Conservation (phyloP, 768 basidiomycete genomes). For the Daedaleopsis sinensis region DNA sequence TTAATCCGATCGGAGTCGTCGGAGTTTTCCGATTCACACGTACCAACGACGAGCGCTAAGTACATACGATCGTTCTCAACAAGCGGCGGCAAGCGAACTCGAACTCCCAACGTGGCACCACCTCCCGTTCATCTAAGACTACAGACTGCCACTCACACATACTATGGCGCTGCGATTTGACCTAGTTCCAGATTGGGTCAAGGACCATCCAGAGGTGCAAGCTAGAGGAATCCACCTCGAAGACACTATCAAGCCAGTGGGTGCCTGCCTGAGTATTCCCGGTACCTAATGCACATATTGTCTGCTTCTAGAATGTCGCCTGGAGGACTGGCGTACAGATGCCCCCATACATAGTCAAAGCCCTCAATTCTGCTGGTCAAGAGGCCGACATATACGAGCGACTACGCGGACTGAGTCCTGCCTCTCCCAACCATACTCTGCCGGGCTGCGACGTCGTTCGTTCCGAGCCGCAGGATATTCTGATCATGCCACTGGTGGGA, state of each 20-base stretch:
- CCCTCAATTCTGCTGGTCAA: not conserved
- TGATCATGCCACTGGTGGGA: not conserved
- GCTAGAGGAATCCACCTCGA: not conserved
- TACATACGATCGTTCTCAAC: too few species aligned
- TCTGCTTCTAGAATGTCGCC: not conserved
- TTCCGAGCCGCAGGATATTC: not conserved
- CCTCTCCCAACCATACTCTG: conserved; percentile 1
- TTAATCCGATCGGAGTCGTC: too few species aligned
- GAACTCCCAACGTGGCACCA: too few species aligned
- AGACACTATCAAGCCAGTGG: not conserved
- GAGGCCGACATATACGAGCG: not conserved
- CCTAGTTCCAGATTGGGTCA: not conserved
- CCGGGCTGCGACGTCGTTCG: not conserved
- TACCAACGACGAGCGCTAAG: too few species aligned
- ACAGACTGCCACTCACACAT: too few species aligned
- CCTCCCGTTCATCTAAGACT: too few species aligned
- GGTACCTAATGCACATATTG: too few species aligned
- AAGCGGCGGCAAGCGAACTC: too few species aligned
- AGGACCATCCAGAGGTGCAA: not conserved
- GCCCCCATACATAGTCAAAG: not conserved
- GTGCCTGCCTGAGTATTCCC: too few species aligned
- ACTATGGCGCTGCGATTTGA: too few species aligned
- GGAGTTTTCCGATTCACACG: too few species aligned
- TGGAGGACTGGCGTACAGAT: not conserved
- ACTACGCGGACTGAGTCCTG: not conserved